Base-by-base conservation (phyloP, 2,329 filamentous ascomycete genomes). In the Sporothrix schenckii region DNA sequence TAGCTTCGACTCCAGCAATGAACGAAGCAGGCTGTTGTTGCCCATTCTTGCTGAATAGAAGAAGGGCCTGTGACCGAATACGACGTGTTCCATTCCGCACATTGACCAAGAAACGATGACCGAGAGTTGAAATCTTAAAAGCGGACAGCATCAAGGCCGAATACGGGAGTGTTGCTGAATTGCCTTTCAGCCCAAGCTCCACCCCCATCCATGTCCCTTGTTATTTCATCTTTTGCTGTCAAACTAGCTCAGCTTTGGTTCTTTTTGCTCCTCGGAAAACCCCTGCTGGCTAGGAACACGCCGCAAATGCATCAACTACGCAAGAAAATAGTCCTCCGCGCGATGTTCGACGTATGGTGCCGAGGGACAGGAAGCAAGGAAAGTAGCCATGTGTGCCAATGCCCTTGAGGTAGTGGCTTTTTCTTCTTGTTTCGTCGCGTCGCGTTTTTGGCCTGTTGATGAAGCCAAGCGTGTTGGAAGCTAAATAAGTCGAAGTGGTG, bases 151-250 rank as follows among this genome's bases (percentile, higher is more conserved):
- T 61, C 56, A 61, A 61, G 27, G 34, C 56, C 56, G 56, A 61
- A 61, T 61, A 24, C 11, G n/a, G 39, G 34, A 61, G 24, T 24
- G 3, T 11, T 49, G 21, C 41, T 47, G 41, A 11, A 49, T 24
- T 27, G 41, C 60, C 60, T 65, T 49, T 66, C 44, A 66, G 24
- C 61, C 63, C 24, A 5, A 27, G 60, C 41, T 49, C 41, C 41
- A 49, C 41, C 61, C 44, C 47, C 24, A 39, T 11, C 10, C 21
- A 54, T 54, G 14, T 27, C 19, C 65, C 0, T 41, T 39, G 24
- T 21, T 49, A 7, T 34, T 30, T 27, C 13, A 14, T 54, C 14
- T 54, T 54, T 13, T 54, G 24, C 11, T 39, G 27, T 13, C 19
- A 58, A 34, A 34, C 27, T 58, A 39, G 19, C 24, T 21, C 27